Percentiles rank a stretch among this genome's conserved stretches.
These are phyloP conservation scores for Vinca major DNA, from an alignment of 305 asterid species.

Conservation along the genomic window DNA sequence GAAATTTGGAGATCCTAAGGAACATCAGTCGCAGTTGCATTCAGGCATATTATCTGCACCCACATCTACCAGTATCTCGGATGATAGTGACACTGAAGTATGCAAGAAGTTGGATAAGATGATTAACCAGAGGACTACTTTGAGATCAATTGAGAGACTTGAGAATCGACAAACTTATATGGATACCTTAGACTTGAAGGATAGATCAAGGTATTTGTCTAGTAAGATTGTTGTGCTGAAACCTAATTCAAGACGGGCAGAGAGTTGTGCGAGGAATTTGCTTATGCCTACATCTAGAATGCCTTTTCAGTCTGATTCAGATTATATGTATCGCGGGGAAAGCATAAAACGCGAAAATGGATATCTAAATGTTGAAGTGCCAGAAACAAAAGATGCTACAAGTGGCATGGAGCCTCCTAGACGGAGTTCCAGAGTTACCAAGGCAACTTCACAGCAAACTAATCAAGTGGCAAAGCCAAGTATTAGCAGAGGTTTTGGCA, in stretches of 20 bases:
- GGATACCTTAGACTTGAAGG: no score
- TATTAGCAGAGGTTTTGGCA: no score
- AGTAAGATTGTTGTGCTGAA: no score
- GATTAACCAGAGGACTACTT: conserved; percentile 10
- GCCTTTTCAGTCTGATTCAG: conserved; percentile 12
- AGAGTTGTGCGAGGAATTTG: conserved; percentile 10
- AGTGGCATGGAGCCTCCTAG: conserved; percentile 15
- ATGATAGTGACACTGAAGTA: conserved; percentile 5
- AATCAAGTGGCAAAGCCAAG: no score
- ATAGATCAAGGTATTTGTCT: no score
- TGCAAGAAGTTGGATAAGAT: conserved; percentile 15
- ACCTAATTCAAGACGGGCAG: conserved; percentile 20
- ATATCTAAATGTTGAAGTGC: no score
- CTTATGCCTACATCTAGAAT: conserved; percentile 12
- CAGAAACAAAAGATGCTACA: conserved; percentile 5
- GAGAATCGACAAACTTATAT: conserved; percentile 19
- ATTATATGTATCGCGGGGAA: conserved; percentile 8
- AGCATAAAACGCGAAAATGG: no score
- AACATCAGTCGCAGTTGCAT: not conserved
- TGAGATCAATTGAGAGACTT: conserved; percentile 27
- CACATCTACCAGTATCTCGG: conserved; percentile 7
- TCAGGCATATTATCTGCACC: conserved; percentile 8
- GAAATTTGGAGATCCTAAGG: no score
- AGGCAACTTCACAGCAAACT: not conserved
- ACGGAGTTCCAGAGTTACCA: conserved; percentile 12